Conservation (phyloP, 106 monocot genomes). For the Ottelia alismoides region DNA sequence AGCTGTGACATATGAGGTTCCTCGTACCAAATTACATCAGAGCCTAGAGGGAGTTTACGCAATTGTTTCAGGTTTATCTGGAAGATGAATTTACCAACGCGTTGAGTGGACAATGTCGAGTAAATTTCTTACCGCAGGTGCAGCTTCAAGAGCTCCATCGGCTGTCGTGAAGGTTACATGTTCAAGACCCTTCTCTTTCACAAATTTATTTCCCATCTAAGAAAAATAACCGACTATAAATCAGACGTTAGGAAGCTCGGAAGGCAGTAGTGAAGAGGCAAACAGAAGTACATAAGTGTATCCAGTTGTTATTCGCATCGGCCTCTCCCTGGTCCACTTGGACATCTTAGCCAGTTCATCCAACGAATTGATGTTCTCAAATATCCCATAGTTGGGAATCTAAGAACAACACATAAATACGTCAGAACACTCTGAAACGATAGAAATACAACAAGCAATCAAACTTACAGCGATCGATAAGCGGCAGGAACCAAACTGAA, state of each 20-base stretch:
- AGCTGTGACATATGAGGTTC: neutral
- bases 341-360: slow-evolving; percentile 72
- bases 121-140: slow-evolving; percentile 71
- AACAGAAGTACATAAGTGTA: slow-evolving; percentile 54
- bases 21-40: too few relatives aligned
- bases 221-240: slow-evolving; percentile 3
- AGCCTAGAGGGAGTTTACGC: too few relatives aligned
- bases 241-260: too few relatives aligned
- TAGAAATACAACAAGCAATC: too few relatives aligned
- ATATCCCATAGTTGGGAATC: slow-evolving; percentile 95
- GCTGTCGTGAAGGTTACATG: slow-evolving; percentile 71
- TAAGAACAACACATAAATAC: too few relatives aligned
- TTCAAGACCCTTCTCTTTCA: slow-evolving; percentile 73
- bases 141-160: slow-evolving; percentile 97
- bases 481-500: slow-evolving; percentile 79
- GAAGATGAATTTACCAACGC: too few relatives aligned
- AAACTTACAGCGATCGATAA: slow-evolving; percentile 89
- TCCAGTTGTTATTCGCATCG: slow-evolving; percentile 79
- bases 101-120: neutral
- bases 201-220: slow-evolving; percentile 74
- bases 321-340: slow-evolving; percentile 80
- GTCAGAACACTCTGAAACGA: too few relatives aligned
- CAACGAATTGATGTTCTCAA: slow-evolving; percentile 82
- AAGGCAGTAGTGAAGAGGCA: neutral
- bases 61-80: too few relatives aligned